phyloP scores from a whole-genome alignment of 2,329 filamentous ascomycete genomes.

The Colletotrichum echinochloae region DNA sequence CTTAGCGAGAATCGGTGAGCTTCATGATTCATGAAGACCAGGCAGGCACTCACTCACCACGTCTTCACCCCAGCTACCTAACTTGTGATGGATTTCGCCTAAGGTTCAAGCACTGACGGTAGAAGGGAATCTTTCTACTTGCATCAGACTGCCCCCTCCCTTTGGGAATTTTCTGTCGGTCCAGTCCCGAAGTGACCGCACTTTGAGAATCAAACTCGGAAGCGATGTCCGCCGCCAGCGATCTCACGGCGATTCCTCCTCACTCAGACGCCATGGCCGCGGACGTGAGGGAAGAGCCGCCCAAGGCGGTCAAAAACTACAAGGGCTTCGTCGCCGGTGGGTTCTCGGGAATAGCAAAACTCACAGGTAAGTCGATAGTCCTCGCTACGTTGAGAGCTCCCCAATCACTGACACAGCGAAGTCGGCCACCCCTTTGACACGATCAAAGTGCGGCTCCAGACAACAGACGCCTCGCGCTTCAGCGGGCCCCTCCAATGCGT shows the following conservation, averaged over 20 bases:
- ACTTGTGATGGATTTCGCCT: slow-evolving; percentile 32
- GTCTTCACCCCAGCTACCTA: background rate
- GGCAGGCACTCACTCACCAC: background rate
- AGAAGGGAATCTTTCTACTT: slow-evolving; percentile 2
- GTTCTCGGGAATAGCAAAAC: slow-evolving; percentile 92
- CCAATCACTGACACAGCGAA: slow-evolving; percentile 43
- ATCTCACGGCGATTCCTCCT: slow-evolving; percentile 11
- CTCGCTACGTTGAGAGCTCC: background rate
- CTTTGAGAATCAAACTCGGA: background rate
- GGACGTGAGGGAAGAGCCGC: slow-evolving; percentile 49
- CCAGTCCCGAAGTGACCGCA: slow-evolving; percentile 1
- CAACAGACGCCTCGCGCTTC: slow-evolving; percentile 82
- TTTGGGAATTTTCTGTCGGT: background rate
- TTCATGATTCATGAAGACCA: slow-evolving; percentile 40
- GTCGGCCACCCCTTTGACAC: slow-evolving; percentile 89
- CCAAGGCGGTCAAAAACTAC: slow-evolving; percentile 71
- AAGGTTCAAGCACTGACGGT: background rate
- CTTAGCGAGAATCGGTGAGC: slow-evolving; percentile 31
- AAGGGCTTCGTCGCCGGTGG: slow-evolving; percentile 98
- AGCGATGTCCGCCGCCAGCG: slow-evolving; percentile 7
- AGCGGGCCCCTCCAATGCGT: slow-evolving; percentile 88
- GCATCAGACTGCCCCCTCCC: background rate
- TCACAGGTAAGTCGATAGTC: slow-evolving; percentile 65
- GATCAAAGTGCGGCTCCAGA: slow-evolving; percentile 95
- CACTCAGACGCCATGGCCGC: slow-evolving; percentile 34